Evolutionary conservation across 371 early-diverging fungal species (phyloP).

Genomic region (Rhizopus arrhizus): DNA sequence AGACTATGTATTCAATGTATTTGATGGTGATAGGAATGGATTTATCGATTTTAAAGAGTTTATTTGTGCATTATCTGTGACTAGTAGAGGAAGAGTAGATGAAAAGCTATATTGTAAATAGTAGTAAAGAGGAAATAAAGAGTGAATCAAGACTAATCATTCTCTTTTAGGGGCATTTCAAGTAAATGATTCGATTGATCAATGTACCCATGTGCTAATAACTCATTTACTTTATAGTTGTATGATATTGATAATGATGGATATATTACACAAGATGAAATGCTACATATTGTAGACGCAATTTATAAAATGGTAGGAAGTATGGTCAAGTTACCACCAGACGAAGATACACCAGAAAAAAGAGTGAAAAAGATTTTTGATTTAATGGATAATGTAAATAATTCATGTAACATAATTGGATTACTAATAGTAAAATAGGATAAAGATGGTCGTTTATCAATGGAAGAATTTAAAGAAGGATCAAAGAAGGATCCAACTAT

Average conservation of each 20-base stretch:
- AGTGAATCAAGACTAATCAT: neutral
- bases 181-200: constrained; percentile 5
- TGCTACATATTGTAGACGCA: constrained; percentile 88
- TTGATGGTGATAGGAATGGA: constrained; percentile 88
- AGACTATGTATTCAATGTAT: constrained; percentile 87
- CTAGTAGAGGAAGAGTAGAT: constrained; percentile 83
- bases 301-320: constrained; percentile 94
- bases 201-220: neutral
- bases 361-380: constrained; percentile 89
- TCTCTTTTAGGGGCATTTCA: constrained; percentile 48
- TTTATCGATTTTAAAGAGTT: constrained; percentile 93
- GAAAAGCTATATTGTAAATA: constrained; percentile 84
- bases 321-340: constrained; percentile 86
- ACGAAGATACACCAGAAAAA: constrained; percentile 92
- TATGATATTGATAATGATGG: constrained; percentile 94
- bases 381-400: constrained; percentile 79
- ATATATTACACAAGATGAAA: constrained; percentile 85
- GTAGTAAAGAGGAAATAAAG: neutral
- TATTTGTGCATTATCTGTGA: constrained; percentile 83
- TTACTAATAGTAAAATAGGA: constrained; percentile 44
- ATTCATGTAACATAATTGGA: neutral
- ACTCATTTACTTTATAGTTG: constrained; percentile 48
- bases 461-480: constrained; percentile 89
- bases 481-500: constrained; percentile 88
- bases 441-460: constrained; percentile 73